phyloP scores from a whole-genome alignment of 495 filamentous ascomycete species.

The Cercophora newfieldiana region DNA sequence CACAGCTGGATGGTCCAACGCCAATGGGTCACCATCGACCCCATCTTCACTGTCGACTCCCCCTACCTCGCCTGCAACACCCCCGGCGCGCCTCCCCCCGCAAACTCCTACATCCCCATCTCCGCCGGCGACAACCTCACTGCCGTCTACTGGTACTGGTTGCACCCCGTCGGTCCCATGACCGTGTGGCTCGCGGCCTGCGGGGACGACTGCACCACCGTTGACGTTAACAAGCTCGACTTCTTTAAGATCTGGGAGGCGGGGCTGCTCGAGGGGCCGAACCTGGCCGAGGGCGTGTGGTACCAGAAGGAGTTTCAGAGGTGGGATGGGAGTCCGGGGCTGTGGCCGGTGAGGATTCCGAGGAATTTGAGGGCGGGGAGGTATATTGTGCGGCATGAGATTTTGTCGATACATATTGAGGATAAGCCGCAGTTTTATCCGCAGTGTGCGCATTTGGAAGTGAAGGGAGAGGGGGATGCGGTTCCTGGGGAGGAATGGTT shows the following conservation, averaged over 20 bases:
- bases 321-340: conserved; percentile 43
- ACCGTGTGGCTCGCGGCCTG: conserved; percentile 50
- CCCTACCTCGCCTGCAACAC: conserved; percentile 45
- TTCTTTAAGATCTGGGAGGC: conserved; percentile 59
- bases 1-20: conserved; percentile 44
- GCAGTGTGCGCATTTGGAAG: conserved; percentile 55
- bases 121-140: conserved; percentile 44
- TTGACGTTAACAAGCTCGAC: conserved; percentile 39
- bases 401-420: conserved; percentile 54
- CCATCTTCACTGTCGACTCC: conserved; percentile 42
- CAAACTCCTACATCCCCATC: conserved; percentile 42
- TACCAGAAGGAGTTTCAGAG: conserved; percentile 52
- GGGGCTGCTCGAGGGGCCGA: conserved; percentile 46
- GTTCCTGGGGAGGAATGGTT: conserved; percentile 45
- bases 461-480: conserved; percentile 47
- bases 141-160: conserved; percentile 53
- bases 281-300: conserved; percentile 53
- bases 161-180: conserved; percentile 56
- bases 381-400: conserved; percentile 57
- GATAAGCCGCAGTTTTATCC: conserved; percentile 58
- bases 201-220: conserved; percentile 40
- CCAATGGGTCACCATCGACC: conserved; percentile 46
- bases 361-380: conserved; percentile 45
- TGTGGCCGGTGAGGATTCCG: conserved; percentile 54
- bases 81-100: conserved; percentile 42